These are phyloP conservation scores for Colletotrichum eremochloae DNA, from an alignment of 2,329 filamentous ascomycete genomes.

Conservation along the genomic window DNA sequence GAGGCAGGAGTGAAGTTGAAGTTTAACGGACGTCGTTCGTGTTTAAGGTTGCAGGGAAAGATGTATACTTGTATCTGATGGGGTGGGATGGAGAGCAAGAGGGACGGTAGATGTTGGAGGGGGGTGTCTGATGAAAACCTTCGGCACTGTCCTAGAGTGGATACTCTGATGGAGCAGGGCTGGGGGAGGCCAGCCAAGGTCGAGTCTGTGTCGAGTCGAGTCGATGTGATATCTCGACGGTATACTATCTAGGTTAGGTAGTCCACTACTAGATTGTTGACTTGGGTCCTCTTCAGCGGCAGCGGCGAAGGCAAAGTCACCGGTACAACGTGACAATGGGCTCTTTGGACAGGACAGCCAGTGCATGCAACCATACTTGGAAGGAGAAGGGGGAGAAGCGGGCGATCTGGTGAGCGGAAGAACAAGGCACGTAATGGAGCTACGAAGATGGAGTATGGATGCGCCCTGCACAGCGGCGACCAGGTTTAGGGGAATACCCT, in stretches of 20 bases:
- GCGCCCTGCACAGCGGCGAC: slow-evolving; percentile 41
- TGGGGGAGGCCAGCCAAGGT: slow-evolving; percentile 49
- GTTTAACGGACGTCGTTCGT: slow-evolving; percentile 47
- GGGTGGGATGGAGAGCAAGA: slow-evolving; percentile 49
- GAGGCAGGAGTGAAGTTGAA: slow-evolving; percentile 46
- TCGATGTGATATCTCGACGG: slow-evolving; percentile 31
- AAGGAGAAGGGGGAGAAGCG: slow-evolving; percentile 59
- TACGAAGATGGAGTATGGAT: slow-evolving; percentile 44
- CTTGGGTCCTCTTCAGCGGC: slow-evolving; percentile 51
- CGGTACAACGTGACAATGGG: slow-evolving; percentile 35
- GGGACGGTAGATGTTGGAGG: slow-evolving; percentile 62
- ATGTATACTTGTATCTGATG: slow-evolving; percentile 63
- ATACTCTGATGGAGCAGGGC: slow-evolving; percentile 49
- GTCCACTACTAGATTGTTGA: slow-evolving; percentile 49
- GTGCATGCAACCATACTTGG: slow-evolving; percentile 63
- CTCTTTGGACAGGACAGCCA: slow-evolving; percentile 45
- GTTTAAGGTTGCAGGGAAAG: slow-evolving; percentile 57
- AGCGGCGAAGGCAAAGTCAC: slow-evolving; percentile 40
- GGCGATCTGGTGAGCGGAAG: slow-evolving; percentile 52
- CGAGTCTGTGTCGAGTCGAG: slow-evolving; percentile 42
- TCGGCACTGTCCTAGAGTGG: slow-evolving; percentile 64
- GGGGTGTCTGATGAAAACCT: slow-evolving; percentile 61
- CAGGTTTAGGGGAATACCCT: slow-evolving; percentile 41
- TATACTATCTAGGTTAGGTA: neutral
- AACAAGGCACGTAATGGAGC: slow-evolving; percentile 42